Evolutionary conservation across 2,329 filamentous ascomycete species (phyloP).

Genomic region (Amylocarpus encephaloides): DNA sequence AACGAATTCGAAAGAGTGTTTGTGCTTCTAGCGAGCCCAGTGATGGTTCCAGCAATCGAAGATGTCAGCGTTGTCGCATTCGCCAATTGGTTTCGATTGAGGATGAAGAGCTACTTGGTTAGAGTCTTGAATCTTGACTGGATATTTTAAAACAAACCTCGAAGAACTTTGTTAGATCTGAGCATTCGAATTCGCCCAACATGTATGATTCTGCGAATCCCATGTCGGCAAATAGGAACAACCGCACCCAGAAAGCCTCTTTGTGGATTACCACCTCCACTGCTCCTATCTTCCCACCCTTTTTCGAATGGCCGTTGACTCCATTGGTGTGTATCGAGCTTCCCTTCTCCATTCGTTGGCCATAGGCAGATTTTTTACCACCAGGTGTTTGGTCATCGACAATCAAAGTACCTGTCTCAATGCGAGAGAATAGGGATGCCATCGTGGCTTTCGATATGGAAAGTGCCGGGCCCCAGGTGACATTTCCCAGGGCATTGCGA

Average conservation of each 20-base stretch:
- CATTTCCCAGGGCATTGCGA: slow-evolving; percentile 38
- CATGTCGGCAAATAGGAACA: slow-evolving; percentile 67
- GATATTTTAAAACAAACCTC: slow-evolving; percentile 37
- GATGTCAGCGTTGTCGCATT: slow-evolving; percentile 60
- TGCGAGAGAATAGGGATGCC: slow-evolving; percentile 40
- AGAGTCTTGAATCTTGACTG: not conserved
- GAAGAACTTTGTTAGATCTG: slow-evolving; percentile 63
- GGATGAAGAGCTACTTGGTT: slow-evolving; percentile 55
- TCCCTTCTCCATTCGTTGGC: slow-evolving; percentile 39
- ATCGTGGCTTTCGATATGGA: slow-evolving; percentile 42
- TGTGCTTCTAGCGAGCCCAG: slow-evolving; percentile 49
- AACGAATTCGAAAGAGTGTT: slow-evolving; percentile 53
- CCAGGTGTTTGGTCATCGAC: slow-evolving; percentile 41
- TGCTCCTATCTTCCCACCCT: slow-evolving; percentile 35
- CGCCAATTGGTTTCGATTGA: slow-evolving; percentile 56
- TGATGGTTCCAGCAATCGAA: slow-evolving; percentile 49
- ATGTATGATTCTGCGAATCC: slow-evolving; percentile 63
- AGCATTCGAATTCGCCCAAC: slow-evolving; percentile 62
- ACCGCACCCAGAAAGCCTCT: slow-evolving; percentile 64
- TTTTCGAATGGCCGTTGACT: slow-evolving; percentile 31
- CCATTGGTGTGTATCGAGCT: slow-evolving; percentile 33
- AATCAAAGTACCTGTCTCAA: slow-evolving; percentile 43
- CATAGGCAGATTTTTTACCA: slow-evolving; percentile 37
- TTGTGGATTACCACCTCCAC: slow-evolving; percentile 55
- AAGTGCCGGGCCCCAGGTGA: slow-evolving; percentile 43